Conservation (phyloP, 805 yeast species). For the Hanseniaspora meyeri region DNA sequence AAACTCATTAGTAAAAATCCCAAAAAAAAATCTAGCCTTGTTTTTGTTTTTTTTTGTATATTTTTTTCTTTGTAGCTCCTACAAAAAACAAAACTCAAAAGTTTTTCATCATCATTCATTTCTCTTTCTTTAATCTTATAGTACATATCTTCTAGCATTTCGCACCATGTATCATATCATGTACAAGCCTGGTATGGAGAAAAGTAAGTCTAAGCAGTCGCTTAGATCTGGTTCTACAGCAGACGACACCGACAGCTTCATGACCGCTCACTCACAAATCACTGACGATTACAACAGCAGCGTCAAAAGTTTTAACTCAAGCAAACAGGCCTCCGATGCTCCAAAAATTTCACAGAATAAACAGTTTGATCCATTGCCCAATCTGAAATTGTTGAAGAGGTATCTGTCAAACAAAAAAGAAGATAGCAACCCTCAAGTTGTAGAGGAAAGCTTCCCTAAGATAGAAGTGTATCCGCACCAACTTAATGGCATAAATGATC, state of each 20-base stretch:
- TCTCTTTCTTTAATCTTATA: neutral
- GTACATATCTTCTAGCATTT: neutral
- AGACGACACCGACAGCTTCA: constrained; percentile 5
- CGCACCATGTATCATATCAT: neutral
- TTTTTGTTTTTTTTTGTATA: too few relatives aligned
- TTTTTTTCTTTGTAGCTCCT: too few relatives aligned
- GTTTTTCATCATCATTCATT: neutral
- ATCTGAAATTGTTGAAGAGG: neutral
- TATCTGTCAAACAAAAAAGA: neutral
- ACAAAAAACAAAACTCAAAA: neutral
- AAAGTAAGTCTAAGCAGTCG: neutral
- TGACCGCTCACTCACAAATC: constrained; percentile 6
- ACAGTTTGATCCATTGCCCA: neutral
- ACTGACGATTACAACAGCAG: neutral
- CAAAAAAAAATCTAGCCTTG: too few relatives aligned
- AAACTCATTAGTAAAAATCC: too few relatives aligned
- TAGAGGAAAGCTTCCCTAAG: neutral
- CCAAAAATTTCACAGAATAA: neutral
- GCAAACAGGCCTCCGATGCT: neutral
- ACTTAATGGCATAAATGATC: neutral
- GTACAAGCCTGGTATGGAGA: neutral
- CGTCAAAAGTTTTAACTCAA: neutral
- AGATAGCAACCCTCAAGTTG: neutral
- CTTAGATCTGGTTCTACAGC: neutral
- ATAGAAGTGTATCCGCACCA: neutral